phyloP scores from a whole-genome alignment of 352 stramenopile genomes.

The Phytophthora kernoviae region DNA sequence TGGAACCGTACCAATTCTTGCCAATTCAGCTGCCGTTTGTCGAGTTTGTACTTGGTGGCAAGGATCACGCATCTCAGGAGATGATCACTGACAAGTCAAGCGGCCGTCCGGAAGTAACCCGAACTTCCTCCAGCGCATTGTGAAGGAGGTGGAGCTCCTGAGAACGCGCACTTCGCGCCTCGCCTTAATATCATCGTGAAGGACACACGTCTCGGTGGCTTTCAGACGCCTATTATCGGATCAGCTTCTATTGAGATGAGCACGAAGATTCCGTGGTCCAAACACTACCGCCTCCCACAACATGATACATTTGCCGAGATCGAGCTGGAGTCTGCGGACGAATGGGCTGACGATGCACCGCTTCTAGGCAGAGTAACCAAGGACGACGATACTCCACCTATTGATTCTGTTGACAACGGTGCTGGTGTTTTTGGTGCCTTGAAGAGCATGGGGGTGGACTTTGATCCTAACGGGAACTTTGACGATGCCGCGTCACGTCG shows the following conservation, averaged over 20 bases:
- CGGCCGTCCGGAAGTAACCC: slow-evolving; percentile 80
- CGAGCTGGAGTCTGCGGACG: slow-evolving; percentile 64
- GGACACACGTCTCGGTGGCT: slow-evolving; percentile 88
- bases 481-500: slow-evolving; percentile 57
- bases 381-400: slow-evolving; percentile 24
- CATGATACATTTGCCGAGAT: slow-evolving; percentile 73
- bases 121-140: slow-evolving; percentile 91
- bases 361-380: slow-evolving; percentile 40
- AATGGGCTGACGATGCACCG: slow-evolving; percentile 58
- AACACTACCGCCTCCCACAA: slow-evolving; percentile 72
- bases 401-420: slow-evolving; percentile 70
- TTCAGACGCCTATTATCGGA: slow-evolving; percentile 84
- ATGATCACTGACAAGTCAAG: slow-evolving; percentile 90
- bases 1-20: slow-evolving; percentile 90
- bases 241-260: slow-evolving; percentile 87
- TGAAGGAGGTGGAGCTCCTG: slow-evolving; percentile 88
- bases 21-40: slow-evolving; percentile 88
- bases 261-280: slow-evolving; percentile 84
- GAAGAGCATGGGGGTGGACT: slow-evolving; percentile 84
- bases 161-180: slow-evolving; percentile 88
- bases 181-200: slow-evolving; percentile 91
- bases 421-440: slow-evolving; percentile 87
- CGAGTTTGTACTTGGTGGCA: slow-evolving; percentile 88
- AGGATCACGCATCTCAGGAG: slow-evolving; percentile 76
- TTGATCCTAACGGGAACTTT: slow-evolving; percentile 67